Evolutionary conservation across 495 filamentous ascomycete genomes (phyloP).

Genomic region (Diplogelasinospora grovesii): DNA sequence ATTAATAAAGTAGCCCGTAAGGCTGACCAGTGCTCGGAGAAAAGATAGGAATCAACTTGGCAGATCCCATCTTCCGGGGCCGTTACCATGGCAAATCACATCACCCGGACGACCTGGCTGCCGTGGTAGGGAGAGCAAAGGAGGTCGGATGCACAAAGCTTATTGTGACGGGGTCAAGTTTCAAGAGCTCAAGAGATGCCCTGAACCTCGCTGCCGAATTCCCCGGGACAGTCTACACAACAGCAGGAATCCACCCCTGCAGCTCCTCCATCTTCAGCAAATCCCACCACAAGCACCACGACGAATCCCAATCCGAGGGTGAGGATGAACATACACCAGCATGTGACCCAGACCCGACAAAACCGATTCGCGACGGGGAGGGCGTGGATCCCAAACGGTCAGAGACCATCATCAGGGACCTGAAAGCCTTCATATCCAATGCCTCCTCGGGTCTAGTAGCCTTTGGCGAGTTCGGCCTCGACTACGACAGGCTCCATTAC

Average conservation of each 20-base stretch:
- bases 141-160: conserved; percentile 78
- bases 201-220: conserved; percentile 65
- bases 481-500: conserved; percentile 86
- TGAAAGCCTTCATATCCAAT: conserved; percentile 47
- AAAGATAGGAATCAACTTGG: conserved; percentile 86
- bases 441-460: conserved; percentile 52
- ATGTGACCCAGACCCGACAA: conserved; percentile 35
- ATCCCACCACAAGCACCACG: conserved; percentile 47
- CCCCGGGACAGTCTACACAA: conserved; percentile 75
- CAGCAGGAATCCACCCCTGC: conserved; percentile 92
- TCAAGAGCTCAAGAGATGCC: conserved; percentile 68
- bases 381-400: conserved; percentile 31
- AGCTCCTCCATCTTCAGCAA: conserved; percentile 60
- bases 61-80: conserved; percentile 79
- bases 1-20: too few species aligned
- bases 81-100: conserved; percentile 73
- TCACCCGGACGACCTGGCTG: conserved; percentile 72
- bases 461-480: conserved; percentile 92
- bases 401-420: conserved; percentile 46
- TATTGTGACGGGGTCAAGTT: conserved; percentile 88
- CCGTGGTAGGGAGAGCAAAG: conserved; percentile 67
- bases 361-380: conserved; percentile 31
- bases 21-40: too few species aligned
- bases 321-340: conserved; percentile 35
- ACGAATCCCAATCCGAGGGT: conserved; percentile 26